Percentiles rank a stretch among this genome's conserved stretches.
phyloP scores from a whole-genome alignment of 2,329 filamentous ascomycete species.

The Aspergillus awamori region DNA sequence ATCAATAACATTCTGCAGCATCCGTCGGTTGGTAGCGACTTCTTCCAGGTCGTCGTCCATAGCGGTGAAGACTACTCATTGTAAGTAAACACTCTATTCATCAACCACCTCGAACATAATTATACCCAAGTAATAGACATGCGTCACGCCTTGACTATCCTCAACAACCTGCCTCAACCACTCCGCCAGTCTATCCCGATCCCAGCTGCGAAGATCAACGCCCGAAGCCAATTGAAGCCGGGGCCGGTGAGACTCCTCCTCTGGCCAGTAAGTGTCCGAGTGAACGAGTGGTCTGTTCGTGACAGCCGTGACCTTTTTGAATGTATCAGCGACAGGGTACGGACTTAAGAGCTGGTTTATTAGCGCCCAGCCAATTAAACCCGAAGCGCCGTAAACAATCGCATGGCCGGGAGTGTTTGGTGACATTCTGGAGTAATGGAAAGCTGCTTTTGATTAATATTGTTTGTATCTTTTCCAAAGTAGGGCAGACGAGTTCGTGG shows the following conservation, averaged over 20 bases:
- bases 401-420: conserved; percentile 27
- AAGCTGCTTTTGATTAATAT: not conserved
- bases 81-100: not conserved
- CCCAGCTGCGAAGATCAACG: conserved; percentile 20
- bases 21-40: conserved; percentile 15
- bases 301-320: conserved; percentile 44
- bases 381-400: conserved; percentile 47
- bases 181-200: conserved; percentile 11
- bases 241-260: conserved; percentile 18
- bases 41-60: conserved; percentile 24
- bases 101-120: not conserved
- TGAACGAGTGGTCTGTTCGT: conserved; percentile 43
- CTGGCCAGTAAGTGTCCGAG: conserved; percentile 38
- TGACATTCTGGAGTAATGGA: not conserved
- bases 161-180: conserved; percentile 40
- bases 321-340: conserved; percentile 38
- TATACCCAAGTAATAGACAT: conserved; percentile 46
- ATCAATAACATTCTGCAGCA: conserved; percentile 43
- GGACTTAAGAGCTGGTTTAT: conserved; percentile 41
- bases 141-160: conserved; percentile 41
- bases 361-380: conserved; percentile 47
- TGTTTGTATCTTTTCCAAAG: accelerated
- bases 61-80: conserved; percentile 21
- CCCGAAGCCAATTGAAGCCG: conserved; percentile 39
- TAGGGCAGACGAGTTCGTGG: too few species aligned